phyloP scores from a whole-genome alignment of 202 grass and related monocot species.

The Digitaria exilis region DNA sequence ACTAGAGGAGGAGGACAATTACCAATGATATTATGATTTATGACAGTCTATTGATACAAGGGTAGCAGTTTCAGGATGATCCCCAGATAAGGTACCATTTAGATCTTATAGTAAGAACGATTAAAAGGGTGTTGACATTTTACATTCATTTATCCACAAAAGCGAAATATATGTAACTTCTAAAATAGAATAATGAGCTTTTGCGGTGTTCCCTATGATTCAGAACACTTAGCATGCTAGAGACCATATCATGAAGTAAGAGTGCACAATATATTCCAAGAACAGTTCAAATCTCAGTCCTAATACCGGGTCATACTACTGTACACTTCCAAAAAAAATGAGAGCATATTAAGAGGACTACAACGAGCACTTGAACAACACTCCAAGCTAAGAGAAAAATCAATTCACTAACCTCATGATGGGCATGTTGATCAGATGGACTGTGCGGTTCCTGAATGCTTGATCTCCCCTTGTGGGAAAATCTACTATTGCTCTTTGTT shows the following conservation, averaged over 20 bases:
- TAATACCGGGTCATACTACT: neutral
- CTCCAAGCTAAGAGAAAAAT: constrained; percentile 2
- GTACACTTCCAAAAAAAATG: constrained; percentile 10
- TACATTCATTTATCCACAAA: neutral
- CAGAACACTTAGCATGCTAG: neutral
- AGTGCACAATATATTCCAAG: neutral
- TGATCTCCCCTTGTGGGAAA: constrained; percentile 50
- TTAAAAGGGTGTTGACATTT: neutral
- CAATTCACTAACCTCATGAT: constrained; percentile 54
- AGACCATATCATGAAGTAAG: constrained; percentile 12
- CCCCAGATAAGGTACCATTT: neutral
- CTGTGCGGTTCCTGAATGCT: constrained; percentile 47
- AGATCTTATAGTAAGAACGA: constrained; percentile 10
- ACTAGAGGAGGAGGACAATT: no score
- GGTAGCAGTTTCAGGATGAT: constrained; percentile 22
- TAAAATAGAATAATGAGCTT: neutral
- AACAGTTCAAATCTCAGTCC: neutral
- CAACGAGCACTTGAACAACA: constrained; percentile 17
- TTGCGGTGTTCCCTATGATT: neutral
- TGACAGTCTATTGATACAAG: no score
- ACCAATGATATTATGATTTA: no score
- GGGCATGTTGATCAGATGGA: constrained; percentile 24
- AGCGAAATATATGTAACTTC: neutral
- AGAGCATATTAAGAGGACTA: constrained; percentile 7
- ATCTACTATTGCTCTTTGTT: constrained; percentile 55